phyloP scores from a whole-genome alignment of 1,284 basidiomycete genomes.

The Mixia osmundae region DNA sequence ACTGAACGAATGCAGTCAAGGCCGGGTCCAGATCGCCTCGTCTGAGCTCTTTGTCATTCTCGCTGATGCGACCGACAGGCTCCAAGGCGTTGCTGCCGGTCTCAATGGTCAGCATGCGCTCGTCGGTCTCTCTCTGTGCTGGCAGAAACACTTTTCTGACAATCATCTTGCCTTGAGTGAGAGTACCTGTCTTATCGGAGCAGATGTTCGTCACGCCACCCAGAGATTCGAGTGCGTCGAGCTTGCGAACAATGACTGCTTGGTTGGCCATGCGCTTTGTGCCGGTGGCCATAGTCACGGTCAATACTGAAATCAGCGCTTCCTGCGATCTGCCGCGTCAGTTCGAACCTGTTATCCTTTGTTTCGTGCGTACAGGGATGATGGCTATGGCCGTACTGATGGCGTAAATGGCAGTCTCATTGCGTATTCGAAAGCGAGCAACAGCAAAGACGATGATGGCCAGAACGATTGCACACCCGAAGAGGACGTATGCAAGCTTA shows the following conservation, averaged over 20 bases:
- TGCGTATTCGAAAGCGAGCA: conserved; percentile 24
- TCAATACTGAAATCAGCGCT: conserved; percentile 23
- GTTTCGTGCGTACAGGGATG: conserved; percentile 29
- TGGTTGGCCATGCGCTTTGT: conserved; percentile 25
- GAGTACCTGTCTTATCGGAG: conserved; percentile 39
- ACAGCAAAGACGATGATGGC: conserved; percentile 35
- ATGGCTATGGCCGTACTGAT: conserved; percentile 32
- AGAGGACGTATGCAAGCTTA: conserved; percentile 37
- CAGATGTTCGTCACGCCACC: conserved; percentile 29
- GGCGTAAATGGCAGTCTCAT: conserved; percentile 25
- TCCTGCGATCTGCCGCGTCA: background rate
- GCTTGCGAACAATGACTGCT: conserved; percentile 23
- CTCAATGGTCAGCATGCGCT: conserved; percentile 7
- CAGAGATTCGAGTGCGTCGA: background rate
- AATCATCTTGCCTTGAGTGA: conserved; percentile 30
- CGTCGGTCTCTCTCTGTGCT: conserved; percentile 1
- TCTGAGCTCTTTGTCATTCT: conserved; percentile 16
- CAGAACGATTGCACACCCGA: conserved; percentile 32
- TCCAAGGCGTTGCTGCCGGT: conserved; percentile 21
- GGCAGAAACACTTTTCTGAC: conserved; percentile 36
- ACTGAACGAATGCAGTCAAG: conserved; percentile 24
- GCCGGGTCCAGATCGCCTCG: conserved; percentile 19
- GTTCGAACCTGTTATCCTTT: no score
- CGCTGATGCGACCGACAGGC: conserved; percentile 9
- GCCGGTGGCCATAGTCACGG: conserved; percentile 24